phyloP scores from a whole-genome alignment of 495 filamentous ascomycete genomes.

The Astrothelium macrocarpum region DNA sequence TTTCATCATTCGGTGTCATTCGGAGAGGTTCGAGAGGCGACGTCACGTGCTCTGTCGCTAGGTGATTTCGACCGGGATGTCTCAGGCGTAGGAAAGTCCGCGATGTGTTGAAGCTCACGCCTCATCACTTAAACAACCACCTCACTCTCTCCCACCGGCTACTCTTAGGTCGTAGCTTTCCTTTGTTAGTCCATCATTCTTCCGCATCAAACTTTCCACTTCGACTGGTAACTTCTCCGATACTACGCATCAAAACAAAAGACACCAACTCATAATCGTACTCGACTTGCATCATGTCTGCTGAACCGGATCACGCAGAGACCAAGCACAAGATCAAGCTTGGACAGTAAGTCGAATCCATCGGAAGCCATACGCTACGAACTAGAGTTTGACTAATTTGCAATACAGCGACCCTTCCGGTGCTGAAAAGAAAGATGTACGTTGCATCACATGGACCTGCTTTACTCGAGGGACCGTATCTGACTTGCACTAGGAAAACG shows the following conservation, averaged over 20 bases:
- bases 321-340: slow-evolving; percentile 87
- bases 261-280: background rate
- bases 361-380: no score
- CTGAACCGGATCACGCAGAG: slow-evolving; percentile 60
- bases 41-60: background rate
- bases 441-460: slow-evolving; percentile 20
- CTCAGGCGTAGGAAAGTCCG: background rate
- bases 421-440: slow-evolving; percentile 75
- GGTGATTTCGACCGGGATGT: background rate
- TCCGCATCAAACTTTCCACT: background rate
- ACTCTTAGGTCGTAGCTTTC: no score
- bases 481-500: slow-evolving; percentile 54
- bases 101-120: background rate
- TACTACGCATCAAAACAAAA: no score
- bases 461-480: slow-evolving; percentile 14
- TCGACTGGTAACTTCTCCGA: background rate
- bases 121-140: background rate
- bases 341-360: slow-evolving; percentile 63
- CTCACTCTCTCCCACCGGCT: background rate
- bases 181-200: no score
- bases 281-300: slow-evolving; percentile 45
- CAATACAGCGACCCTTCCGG: slow-evolving; percentile 72
- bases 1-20: slow-evolving; percentile 1
- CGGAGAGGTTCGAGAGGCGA: slow-evolving; percentile 6
- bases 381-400: slow-evolving; percentile 26